Evolutionary conservation across 768 basidiomycete genomes (phyloP).

Genomic region (Tylopilus vinaceipallidus): DNA sequence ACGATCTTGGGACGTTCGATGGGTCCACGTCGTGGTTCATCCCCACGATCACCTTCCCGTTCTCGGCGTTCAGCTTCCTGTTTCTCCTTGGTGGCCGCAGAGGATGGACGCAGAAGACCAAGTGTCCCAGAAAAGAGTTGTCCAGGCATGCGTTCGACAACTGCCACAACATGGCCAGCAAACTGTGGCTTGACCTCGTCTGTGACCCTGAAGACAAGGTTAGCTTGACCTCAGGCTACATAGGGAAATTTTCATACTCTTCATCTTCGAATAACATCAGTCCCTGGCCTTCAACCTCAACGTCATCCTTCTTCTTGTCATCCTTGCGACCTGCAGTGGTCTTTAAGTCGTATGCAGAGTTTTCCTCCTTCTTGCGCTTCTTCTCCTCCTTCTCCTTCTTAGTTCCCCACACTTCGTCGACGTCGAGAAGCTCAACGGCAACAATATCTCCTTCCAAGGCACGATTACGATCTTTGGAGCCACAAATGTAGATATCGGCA

Average conservation of each 20-base stretch:
- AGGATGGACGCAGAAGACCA: constrained; percentile 91
- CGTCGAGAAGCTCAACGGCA: constrained; percentile 95
- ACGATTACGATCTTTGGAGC: constrained; percentile 97
- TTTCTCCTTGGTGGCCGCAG: constrained; percentile 97
- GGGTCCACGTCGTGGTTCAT: constrained; percentile 73
- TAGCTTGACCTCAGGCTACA: constrained; percentile 1
- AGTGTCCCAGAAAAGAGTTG: constrained; percentile 98
- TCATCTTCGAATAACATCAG: constrained; percentile 97
- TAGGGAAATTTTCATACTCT: constrained; percentile 53
- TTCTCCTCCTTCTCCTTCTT: constrained; percentile 99
- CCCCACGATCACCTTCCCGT: constrained; percentile 89
- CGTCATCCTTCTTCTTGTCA: constrained; percentile 99
- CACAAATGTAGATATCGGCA: constrained; percentile 98
- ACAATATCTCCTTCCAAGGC: constrained; percentile 98
- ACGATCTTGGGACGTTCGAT: constrained; percentile 97
- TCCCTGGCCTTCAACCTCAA: constrained; percentile 98
- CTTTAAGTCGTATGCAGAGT: constrained; percentile 88
- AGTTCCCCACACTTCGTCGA: constrained; percentile 96
- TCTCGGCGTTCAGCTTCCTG: constrained; percentile 97
- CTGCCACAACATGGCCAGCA: constrained; percentile 99
- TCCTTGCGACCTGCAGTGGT: constrained; percentile 76
- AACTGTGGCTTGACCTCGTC: constrained; percentile 98
- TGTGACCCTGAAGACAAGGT: constrained; percentile 63
- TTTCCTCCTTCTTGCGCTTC: constrained; percentile 99
- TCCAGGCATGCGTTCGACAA: constrained; percentile 98